phyloP scores from a whole-genome alignment of 768 basidiomycete genomes.

The Mycena venus region DNA sequence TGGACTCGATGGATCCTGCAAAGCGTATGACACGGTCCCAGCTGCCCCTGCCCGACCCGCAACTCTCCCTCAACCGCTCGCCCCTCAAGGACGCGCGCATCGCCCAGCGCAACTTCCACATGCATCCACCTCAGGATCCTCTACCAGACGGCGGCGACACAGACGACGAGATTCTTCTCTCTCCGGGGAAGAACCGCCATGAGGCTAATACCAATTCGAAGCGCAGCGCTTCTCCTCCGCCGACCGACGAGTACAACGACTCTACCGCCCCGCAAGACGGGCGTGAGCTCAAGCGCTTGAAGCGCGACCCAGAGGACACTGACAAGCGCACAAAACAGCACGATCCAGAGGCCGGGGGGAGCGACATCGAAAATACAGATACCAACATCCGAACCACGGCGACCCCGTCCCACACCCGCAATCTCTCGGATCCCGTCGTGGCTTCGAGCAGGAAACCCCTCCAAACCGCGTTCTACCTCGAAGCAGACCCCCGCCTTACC shows the following conservation, averaged over 20 bases:
- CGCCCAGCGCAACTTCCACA: conserved; percentile 45
- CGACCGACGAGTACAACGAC: conserved; percentile 30
- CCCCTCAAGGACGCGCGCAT: conserved; percentile 68
- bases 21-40: conserved; percentile 67
- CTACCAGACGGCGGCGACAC: conserved; percentile 44
- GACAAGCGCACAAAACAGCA: conserved; percentile 1
- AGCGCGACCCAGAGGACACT: conserved; percentile 25
- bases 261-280: conserved; percentile 9
- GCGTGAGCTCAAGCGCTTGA: conserved; percentile 27
- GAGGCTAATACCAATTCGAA: conserved; percentile 43
- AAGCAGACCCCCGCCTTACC: conserved; percentile 39
- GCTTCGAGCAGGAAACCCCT: conserved; percentile 34
- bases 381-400: conserved; percentile 27
- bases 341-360: conserved; percentile 14
- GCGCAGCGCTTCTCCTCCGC: conserved; percentile 53
- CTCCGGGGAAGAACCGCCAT: conserved; percentile 51
- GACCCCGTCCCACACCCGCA: conserved; percentile 46
- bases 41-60: conserved; percentile 61
- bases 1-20: conserved; percentile 42
- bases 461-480: conserved; percentile 41
- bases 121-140: conserved; percentile 18
- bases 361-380: conserved; percentile 30
- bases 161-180: conserved; percentile 64
- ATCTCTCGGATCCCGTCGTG: conserved; percentile 50
- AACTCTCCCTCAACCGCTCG: conserved; percentile 57